Conservation (phyloP, 257 asterid genomes). For the Knoxia roxburghii region DNA sequence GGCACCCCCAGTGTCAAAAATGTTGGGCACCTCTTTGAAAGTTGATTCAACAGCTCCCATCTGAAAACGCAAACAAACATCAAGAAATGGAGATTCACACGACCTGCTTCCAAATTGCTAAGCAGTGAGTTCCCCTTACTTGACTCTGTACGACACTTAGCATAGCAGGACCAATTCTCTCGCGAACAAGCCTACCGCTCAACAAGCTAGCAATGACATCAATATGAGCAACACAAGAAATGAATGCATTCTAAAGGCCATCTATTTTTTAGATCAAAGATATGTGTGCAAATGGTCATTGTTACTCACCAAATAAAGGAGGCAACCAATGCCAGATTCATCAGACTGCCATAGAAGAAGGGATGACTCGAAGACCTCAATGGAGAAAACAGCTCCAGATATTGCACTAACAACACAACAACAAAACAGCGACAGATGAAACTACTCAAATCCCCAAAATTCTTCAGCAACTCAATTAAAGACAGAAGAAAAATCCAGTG, state of each 20-base stretch:
- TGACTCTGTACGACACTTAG: slow-evolving; percentile 98
- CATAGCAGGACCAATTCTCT: slow-evolving; percentile 97
- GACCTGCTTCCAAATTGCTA: not conserved
- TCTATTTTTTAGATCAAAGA: too few relatives aligned
- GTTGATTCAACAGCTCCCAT: slow-evolving; percentile 88
- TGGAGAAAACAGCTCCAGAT: slow-evolving; percentile 97
- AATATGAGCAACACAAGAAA: slow-evolving; percentile 41
- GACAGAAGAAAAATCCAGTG: not conserved
- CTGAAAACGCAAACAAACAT: slow-evolving; percentile 29
- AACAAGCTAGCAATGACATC: slow-evolving; percentile 89
- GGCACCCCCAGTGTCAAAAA: slow-evolving; percentile 88
- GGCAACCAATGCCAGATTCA: slow-evolving; percentile 89
- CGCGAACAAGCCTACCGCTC: slow-evolving; percentile 96
- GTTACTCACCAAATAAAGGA: slow-evolving; percentile 85
- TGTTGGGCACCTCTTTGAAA: slow-evolving; percentile 69
- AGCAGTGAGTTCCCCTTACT: slow-evolving; percentile 29
- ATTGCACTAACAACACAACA: slow-evolving; percentile 67
- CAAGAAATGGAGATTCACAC: slow-evolving; percentile 4
- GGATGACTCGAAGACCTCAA: slow-evolving; percentile 92
- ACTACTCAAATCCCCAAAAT: not conserved
- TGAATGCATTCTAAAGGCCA: not conserved
- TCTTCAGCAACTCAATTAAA: slow-evolving; percentile 6
- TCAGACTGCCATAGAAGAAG: slow-evolving; percentile 80
- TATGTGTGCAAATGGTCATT: not conserved
- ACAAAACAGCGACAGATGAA: not conserved